phyloP scores from a whole-genome alignment of 73 alveolate genomes.

The Vitrella brassicaformis region DNA sequence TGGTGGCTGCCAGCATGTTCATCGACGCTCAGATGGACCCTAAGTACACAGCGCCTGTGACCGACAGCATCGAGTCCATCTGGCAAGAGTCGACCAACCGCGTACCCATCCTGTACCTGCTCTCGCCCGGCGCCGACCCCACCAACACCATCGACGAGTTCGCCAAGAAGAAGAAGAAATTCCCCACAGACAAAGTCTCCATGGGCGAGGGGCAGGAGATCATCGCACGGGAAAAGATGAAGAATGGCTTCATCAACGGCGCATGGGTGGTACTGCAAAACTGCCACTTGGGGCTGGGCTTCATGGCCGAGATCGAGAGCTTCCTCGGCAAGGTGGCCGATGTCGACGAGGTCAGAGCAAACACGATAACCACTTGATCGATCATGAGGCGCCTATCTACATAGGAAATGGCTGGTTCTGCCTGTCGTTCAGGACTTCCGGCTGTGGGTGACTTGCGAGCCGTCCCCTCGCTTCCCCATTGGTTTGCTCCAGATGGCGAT shows the following conservation, averaged over 20 bases:
- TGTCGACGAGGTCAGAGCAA: conserved; percentile 62
- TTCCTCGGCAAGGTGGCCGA: conserved; percentile 83
- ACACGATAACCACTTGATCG: too few species aligned
- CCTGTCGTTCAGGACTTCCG: conserved; percentile 97
- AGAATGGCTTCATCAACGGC: conserved; percentile 86
- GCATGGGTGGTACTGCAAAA: conserved; percentile 96
- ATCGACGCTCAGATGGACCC: conserved; percentile 81
- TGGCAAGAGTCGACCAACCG: conserved; percentile 57
- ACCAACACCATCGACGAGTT: conserved; percentile 92
- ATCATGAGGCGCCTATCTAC: too few species aligned
- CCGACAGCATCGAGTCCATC: conserved; percentile 89
- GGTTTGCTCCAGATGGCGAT: conserved; percentile 97
- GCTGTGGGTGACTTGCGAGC: conserved; percentile 98
- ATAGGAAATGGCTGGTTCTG: too few species aligned
- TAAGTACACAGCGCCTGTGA: conserved; percentile 90
- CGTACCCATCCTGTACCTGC: conserved; percentile 90
- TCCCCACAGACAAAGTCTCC: conserved; percentile 92
- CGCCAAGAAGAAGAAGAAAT: conserved; percentile 97
- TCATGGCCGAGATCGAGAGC: conserved; percentile 86
- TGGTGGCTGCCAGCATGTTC: conserved; percentile 81
- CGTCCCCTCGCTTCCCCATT: conserved; percentile 95
- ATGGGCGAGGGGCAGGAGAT: conserved; percentile 99
- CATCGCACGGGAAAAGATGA: conserved; percentile 84
- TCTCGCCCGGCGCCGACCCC: conserved; percentile 94
- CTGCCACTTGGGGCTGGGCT: conserved; percentile 93